A percentile compares a stretch with the other conserved stretches of the same genome.
These are phyloP conservation scores for Cicer judaicum DNA, from an alignment of 306 rosid genomes.

Conservation along the genomic window DNA sequence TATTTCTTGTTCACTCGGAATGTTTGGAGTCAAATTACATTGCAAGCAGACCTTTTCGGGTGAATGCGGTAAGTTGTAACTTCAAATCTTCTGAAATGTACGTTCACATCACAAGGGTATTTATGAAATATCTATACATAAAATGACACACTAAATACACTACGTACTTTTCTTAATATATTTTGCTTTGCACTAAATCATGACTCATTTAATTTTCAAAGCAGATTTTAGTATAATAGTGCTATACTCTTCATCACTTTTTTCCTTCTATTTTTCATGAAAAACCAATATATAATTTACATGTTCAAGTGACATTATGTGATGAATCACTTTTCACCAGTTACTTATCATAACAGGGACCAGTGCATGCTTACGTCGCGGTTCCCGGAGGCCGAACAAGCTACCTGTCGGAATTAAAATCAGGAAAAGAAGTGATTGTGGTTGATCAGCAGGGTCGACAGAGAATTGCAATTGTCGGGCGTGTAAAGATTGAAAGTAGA, in stretches of 20 bases:
- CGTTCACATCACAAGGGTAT: too few species aligned
- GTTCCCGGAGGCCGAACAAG: slow-evolving; percentile 86
- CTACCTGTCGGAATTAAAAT: slow-evolving; percentile 81
- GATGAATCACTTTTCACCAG: slow-evolving; percentile 1
- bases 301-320: background rate
- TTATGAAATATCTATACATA: too few species aligned
- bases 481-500: slow-evolving; percentile 87
- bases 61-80: slow-evolving; percentile 78
- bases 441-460: slow-evolving; percentile 80
- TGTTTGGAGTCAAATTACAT: slow-evolving; percentile 93
- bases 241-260: too few species aligned
- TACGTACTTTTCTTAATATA: too few species aligned
- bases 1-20: slow-evolving; percentile 90
- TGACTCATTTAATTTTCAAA: background rate
- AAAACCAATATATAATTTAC: too few species aligned
- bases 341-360: slow-evolving; percentile 60
- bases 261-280: too few species aligned
- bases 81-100: background rate
- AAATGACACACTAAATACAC: too few species aligned
- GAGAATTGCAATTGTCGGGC: slow-evolving; percentile 77
- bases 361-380: slow-evolving; percentile 84
- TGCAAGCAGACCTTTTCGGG: slow-evolving; percentile 93
- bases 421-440: slow-evolving; percentile 86
- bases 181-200: slow-evolving; percentile 9
- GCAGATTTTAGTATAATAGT: background rate